Evolutionary conservation across 2,329 filamentous ascomycete species (phyloP).

Genomic region (Monosporascus sp.): DNA sequence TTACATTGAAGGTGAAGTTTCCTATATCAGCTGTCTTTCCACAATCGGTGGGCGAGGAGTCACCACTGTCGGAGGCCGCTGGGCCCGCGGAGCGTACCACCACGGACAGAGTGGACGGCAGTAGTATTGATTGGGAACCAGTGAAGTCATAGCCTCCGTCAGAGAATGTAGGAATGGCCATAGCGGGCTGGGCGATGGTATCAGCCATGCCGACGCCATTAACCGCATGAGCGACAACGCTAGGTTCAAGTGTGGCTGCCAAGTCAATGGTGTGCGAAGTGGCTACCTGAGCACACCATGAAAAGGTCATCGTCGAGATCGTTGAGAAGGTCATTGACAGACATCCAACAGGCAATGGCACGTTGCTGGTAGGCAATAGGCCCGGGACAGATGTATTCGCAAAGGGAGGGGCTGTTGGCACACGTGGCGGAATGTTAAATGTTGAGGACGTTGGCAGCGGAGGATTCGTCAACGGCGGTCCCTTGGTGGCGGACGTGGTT

Average conservation of each 20-base stretch:
- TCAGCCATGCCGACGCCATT: background rate
- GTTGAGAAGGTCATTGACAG: slow-evolving; percentile 23
- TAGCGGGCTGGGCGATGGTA: slow-evolving; percentile 1
- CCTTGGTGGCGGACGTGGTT: background rate
- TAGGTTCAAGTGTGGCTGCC: slow-evolving; percentile 4
- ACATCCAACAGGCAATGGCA: slow-evolving; percentile 9
- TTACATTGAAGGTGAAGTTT: slow-evolving; percentile 24
- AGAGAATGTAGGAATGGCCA: slow-evolving; percentile 5
- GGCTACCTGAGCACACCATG: slow-evolving; percentile 24
- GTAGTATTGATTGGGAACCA: slow-evolving; percentile 10
- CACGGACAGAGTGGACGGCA: slow-evolving; percentile 20
- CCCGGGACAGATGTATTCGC: background rate
- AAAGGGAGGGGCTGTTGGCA: background rate
- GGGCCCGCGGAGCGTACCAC: slow-evolving; percentile 12
- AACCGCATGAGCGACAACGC: background rate
- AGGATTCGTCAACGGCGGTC: background rate
- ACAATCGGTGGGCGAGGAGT: slow-evolving; percentile 12
- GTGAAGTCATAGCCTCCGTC: slow-evolving; percentile 19
- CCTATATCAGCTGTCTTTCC: slow-evolving; percentile 19
- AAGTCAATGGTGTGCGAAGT: slow-evolving; percentile 8
- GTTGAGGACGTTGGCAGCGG: background rate
- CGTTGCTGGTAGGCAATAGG: background rate
- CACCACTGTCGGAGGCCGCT: slow-evolving; percentile 3
- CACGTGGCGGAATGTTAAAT: background rate
- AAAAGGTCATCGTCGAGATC: slow-evolving; percentile 22